phyloP scores from a whole-genome alignment of 768 basidiomycete genomes.

The Phylloporus rhodoxanthus region DNA sequence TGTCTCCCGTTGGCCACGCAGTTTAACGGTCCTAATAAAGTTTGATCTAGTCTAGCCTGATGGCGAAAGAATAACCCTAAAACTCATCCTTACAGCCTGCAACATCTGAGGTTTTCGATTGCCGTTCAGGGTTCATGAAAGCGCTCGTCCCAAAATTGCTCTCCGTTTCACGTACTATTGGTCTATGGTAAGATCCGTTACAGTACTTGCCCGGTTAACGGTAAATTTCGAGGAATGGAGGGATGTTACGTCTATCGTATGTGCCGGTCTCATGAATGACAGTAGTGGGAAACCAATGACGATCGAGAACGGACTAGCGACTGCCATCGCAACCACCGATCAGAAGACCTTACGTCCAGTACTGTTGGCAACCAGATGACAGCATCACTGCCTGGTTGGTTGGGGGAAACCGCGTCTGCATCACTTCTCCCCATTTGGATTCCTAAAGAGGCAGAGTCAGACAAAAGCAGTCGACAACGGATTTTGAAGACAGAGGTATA shows the following conservation, averaged over 20 bases:
- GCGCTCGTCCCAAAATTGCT: neutral
- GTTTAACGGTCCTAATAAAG: slow-evolving; percentile 14
- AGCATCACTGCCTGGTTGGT: neutral
- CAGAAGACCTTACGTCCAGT: neutral
- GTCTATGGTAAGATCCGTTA: neutral
- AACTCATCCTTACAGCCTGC: neutral
- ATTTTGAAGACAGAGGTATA: neutral
- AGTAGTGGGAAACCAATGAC: neutral
- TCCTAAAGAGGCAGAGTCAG: slow-evolving; percentile 15
- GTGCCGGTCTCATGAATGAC: neutral
- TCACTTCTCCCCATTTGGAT: slow-evolving; percentile 10
- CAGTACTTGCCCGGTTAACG: neutral
- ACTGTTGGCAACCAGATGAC: neutral
- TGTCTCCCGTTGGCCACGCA: neutral
- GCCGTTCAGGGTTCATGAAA: neutral
- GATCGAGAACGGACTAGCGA: neutral
- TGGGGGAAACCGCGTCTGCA: neutral
- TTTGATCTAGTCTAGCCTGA: neutral
- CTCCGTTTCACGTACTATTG: neutral
- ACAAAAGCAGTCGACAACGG: neutral
- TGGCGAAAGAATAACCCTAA: neutral
- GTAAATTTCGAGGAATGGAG: neutral
- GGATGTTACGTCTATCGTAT: too few species aligned
- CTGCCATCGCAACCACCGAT: neutral
- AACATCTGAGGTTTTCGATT: neutral